These are phyloP conservation scores for Dalechampia spathulata DNA, from an alignment of 441 rosid species.

Conservation along the genomic window DNA sequence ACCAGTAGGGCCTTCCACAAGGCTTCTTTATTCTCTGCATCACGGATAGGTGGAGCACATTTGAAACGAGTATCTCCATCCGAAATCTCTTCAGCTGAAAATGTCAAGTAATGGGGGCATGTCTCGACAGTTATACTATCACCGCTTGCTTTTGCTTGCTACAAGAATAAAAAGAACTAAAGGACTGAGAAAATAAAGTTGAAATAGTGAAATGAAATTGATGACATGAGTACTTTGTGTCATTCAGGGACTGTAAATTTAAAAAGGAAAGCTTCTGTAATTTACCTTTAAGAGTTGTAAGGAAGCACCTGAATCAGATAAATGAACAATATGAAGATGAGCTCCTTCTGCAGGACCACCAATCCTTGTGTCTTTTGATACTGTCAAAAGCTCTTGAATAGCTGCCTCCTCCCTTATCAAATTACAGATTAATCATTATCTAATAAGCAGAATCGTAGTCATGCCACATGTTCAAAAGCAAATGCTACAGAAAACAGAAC, in stretches of 20 bases:
- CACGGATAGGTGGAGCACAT: constrained; percentile 92
- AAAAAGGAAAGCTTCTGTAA: background rate
- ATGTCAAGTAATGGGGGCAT: constrained; percentile 92
- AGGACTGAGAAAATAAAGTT: too few species aligned
- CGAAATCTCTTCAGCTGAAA: constrained; percentile 84
- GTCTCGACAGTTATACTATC: constrained; percentile 87
- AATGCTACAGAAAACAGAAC: too few species aligned
- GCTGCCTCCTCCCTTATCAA: constrained; percentile 86
- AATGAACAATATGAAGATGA: constrained; percentile 91
- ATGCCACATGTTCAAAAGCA: too few species aligned
- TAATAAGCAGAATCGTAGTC: background rate
- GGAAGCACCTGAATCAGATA: constrained; percentile 79
- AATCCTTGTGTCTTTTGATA: constrained; percentile 55
- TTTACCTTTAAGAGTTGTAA: constrained; percentile 72
- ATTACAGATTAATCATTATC: constrained; percentile 4
- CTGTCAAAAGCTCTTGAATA: constrained; percentile 57
- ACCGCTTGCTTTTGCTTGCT: constrained; percentile 77
- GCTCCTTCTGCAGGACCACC: constrained; percentile 90
- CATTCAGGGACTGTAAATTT: background rate
- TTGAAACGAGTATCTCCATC: constrained; percentile 95
- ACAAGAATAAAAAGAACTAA: constrained; percentile 5
- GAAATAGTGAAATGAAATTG: too few species aligned
- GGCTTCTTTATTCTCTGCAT: constrained; percentile 62
- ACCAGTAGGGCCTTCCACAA: constrained; percentile 93
- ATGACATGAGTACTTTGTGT: background rate